Evolutionary conservation across 2,329 filamentous ascomycete genomes (phyloP).

Genomic region (Talaromyces sp.): DNA sequence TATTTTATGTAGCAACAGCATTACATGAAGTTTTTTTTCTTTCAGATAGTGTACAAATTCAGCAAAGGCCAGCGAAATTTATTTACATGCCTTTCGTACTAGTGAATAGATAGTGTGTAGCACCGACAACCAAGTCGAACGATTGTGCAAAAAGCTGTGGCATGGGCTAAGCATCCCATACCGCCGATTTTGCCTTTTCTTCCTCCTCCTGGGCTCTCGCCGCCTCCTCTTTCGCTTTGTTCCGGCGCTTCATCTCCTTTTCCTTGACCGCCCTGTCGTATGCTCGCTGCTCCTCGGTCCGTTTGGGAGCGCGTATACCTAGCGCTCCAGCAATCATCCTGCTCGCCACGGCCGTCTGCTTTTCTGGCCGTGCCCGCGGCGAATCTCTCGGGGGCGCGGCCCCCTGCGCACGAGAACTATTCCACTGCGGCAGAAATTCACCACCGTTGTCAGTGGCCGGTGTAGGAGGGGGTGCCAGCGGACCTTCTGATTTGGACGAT

Average conservation of each 20-base stretch:
- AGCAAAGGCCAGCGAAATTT: neutral
- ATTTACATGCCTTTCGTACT: neutral
- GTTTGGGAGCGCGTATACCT: constrained; percentile 71
- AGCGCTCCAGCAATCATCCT: constrained; percentile 85
- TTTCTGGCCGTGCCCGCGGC: constrained; percentile 60
- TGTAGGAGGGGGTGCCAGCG: constrained; percentile 58
- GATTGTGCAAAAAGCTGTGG: neutral
- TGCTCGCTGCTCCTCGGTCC: constrained; percentile 81
- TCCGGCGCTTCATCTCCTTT: constrained; percentile 72
- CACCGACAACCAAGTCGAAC: neutral
- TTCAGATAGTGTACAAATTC: neutral
- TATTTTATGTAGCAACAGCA: neutral
- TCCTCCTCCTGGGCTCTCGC: constrained; percentile 56
- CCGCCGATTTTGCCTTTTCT: constrained; percentile 71
- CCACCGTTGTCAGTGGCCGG: constrained; percentile 41
- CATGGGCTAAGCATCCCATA: constrained; percentile 64
- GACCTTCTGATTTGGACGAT: constrained; percentile 23
- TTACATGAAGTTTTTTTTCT: neutral
- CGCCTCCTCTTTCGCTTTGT: constrained; percentile 64
- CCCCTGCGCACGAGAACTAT: constrained; percentile 1
- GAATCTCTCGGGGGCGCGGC: constrained; percentile 10
- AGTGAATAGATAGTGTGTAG: neutral
- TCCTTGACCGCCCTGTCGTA: constrained; percentile 79
- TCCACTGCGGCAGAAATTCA: constrained; percentile 38
- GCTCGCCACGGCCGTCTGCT: constrained; percentile 85